Evolutionary conservation across 257 asterid species (phyloP).

Genomic region (Phtheirospermum japonicum): DNA sequence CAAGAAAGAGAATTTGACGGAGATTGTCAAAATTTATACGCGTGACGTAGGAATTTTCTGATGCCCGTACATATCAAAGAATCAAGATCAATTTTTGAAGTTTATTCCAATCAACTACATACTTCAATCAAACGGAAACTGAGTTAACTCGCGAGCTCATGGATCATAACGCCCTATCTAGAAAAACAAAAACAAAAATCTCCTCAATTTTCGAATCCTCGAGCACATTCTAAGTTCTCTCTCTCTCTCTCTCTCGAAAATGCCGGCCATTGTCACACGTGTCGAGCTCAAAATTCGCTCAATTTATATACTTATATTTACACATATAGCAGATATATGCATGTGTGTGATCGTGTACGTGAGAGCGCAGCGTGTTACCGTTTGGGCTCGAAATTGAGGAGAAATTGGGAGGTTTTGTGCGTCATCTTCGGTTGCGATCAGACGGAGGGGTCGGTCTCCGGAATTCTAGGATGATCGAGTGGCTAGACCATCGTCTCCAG

Average conservation of each 20-base stretch:
- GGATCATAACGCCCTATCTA: slow-evolving; percentile 18
- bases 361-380: neutral
- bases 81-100: slow-evolving; percentile 1
- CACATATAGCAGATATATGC: neutral
- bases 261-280: slow-evolving; percentile 40
- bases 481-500: neutral
- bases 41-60: neutral
- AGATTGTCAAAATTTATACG: neutral
- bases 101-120: slow-evolving; percentile 11
- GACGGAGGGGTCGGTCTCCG: slow-evolving; percentile 1
- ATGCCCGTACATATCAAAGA: neutral
- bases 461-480: neutral
- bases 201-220: slow-evolving; percentile 20
- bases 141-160: slow-evolving; percentile 26
- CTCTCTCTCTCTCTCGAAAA: slow-evolving; percentile 26
- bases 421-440: neutral
- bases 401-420: neutral
- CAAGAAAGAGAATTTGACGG: neutral
- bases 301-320: neutral
- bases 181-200: neutral
- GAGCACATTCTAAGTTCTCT: slow-evolving; percentile 26
- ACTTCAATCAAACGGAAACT: neutral
- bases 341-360: neutral
- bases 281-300: slow-evolving; percentile 30
- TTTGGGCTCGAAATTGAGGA: neutral